Base-by-base conservation (phyloP, 2,329 filamentous ascomycete genomes). In the Aspergillus clavatus region DNA sequence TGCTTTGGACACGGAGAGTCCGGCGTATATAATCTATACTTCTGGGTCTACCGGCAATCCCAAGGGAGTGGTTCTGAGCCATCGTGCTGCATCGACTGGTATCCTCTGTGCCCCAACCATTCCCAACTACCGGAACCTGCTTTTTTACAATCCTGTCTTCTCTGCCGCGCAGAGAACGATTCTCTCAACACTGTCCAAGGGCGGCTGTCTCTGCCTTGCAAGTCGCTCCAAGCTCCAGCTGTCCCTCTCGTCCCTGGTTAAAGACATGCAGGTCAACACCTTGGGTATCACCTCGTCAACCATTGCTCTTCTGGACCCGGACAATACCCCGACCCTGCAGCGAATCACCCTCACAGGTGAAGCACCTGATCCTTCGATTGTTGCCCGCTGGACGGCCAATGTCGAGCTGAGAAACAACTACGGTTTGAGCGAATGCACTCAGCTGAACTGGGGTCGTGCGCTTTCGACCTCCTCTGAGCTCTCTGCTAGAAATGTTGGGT, bases 371-470 rank as follows among this genome's bases (percentile, higher is more conserved):
- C 44, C 28, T 7, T 41, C 36, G n/a, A n/a, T 50, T 24, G 43
- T 50, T 21, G 26, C 37, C 18, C 35, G 21, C 7, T 54, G 46
- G 48, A 44, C 45, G 10, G 21, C 43, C 14, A 27, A 39, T 11
- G 46, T 48, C n/a, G 39, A 51, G 21, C 42, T 54, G 3, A 43
- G 39, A 7, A 51, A 51, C 39, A 46, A 45, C 4, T 56, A 48
- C 24, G 53, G 53, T 22, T 47, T 54, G 16, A 54, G 52, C 27
- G 53, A 56, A 43, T 51, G 47, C 22, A 42, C 53, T 19, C 49
- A 52, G 12, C 14, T 54, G 24, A 54, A 51, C 41, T 47, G 36
- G n/a, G 27, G 46, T 42, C 19, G 42, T 18, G n/a, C n/a, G n/a
- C n/a, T n/a, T n/a, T n/a, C n/a, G n/a, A n/a, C n/a, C n/a, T n/a